Evolutionary conservation across 257 asterid species (phyloP).

Genomic region (Plectranthus barbatus): DNA sequence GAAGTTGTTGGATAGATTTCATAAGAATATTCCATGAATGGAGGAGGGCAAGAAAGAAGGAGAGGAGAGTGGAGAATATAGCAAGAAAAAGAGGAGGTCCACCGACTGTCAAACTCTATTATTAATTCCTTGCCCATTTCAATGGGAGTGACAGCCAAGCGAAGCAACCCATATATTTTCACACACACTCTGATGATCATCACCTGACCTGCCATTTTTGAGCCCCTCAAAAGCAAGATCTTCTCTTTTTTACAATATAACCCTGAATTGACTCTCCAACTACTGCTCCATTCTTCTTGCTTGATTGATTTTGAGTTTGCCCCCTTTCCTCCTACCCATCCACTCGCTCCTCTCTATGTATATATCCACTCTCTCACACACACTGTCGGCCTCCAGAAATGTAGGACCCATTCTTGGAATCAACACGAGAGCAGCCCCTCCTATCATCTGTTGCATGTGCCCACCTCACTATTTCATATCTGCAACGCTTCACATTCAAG

Average conservation of each 20-base stretch:
- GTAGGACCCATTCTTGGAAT: constrained; percentile 28
- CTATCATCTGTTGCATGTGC: constrained; percentile 29
- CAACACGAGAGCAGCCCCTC: constrained; percentile 13
- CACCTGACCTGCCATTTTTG: constrained; percentile 21
- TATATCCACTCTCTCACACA: background rate
- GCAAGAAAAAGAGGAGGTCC: constrained; percentile 15
- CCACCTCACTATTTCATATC: constrained; percentile 18
- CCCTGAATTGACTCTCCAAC: constrained; percentile 38
- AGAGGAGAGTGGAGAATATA: background rate
- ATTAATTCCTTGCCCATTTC: constrained; percentile 20
- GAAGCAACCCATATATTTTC: constrained; percentile 21
- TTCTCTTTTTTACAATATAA: background rate
- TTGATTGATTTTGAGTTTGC: background rate
- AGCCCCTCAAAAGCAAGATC: constrained; percentile 33
- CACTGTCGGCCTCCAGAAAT: constrained; percentile 40
- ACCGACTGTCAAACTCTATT: constrained; percentile 4
- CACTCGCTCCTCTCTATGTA: background rate
- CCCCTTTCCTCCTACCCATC: background rate
- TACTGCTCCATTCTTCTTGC: constrained; percentile 16
- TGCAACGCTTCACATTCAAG: constrained; percentile 22
- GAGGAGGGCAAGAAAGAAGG: background rate
- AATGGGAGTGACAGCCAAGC: constrained; percentile 54
- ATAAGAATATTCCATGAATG: background rate
- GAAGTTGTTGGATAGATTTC: too few relatives aligned
- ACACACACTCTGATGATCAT: constrained; percentile 22